Percentiles rank a stretch among this genome's conserved stretches.
These are phyloP conservation scores for Sclerotinia minor DNA, from an alignment of 2,329 filamentous ascomycete species.

Conservation along the genomic window DNA sequence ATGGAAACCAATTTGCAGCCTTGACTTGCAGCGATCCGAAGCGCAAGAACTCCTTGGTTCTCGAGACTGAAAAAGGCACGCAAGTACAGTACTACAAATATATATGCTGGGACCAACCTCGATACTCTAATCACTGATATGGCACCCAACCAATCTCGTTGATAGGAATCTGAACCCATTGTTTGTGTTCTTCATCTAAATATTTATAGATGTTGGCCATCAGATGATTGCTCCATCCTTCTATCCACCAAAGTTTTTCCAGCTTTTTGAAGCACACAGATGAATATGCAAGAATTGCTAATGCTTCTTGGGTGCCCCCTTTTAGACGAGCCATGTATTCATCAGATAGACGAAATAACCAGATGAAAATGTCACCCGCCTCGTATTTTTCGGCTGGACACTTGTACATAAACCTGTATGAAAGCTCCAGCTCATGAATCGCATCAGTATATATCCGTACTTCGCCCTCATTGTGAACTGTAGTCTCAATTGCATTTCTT, in stretches of 20 bases:
- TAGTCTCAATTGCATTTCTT: constrained; percentile 10
- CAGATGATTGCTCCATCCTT: constrained; percentile 42
- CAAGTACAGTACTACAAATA: not conserved
- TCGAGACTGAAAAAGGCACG: not conserved
- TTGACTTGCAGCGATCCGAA: not conserved
- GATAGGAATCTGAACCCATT: constrained; percentile 40
- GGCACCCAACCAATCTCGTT: constrained; percentile 31
- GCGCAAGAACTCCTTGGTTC: not conserved
- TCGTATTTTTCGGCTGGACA: constrained; percentile 32
- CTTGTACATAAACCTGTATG: constrained; percentile 36
- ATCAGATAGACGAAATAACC: constrained; percentile 43
- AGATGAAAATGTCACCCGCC: constrained; percentile 44
- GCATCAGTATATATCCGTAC: constrained; percentile 26
- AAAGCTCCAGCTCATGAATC: constrained; percentile 41
- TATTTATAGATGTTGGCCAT: constrained; percentile 38
- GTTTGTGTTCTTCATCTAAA: constrained; percentile 42
- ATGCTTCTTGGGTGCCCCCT: constrained; percentile 40
- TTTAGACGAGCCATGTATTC: constrained; percentile 43
- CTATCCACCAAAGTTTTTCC: constrained; percentile 41
- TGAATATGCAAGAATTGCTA: constrained; percentile 42
- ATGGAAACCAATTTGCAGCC: not conserved
- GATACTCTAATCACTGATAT: constrained; percentile 6
- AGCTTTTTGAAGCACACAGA: constrained; percentile 40
- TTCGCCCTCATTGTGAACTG: not conserved
- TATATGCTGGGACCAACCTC: not conserved